Base-by-base conservation (phyloP, 495 filamentous ascomycete genomes). In the Aspergillus haitiensis region DNA sequence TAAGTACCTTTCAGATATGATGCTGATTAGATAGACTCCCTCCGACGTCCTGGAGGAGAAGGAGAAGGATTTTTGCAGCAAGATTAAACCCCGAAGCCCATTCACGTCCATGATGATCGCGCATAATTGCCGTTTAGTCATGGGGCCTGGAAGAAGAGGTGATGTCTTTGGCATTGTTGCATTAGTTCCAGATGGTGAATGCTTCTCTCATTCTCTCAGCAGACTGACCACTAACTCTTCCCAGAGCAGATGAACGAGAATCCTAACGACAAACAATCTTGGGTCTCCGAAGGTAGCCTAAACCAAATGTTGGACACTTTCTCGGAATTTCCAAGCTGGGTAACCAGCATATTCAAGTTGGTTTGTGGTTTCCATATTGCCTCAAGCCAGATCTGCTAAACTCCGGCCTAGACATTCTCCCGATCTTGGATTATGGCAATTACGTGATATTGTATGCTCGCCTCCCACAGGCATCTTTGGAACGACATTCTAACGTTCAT, bases 241-340 rank as follows among this genome's bases (percentile, higher is more conserved):
- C 45, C 27, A 70, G 67, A 67, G 3, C 60, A 62, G 53, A 65
- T 70, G 65, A 67, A 64, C 15, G 67, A 70, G 54, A 61, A 70
- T 11, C 60, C 67, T 0, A 54, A 60, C 6, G 52, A 47, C 31
- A 65, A 61, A 34, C 58, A 67, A 33, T 67, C 62, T 2, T 65
- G 63, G 63, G 47, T 52, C 3, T 39, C 69, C 2, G 59, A 64
- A 15, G 77, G 73, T 7, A 58, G 69, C 15, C 52, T 65, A 7
- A 51, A 70, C 1, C 74, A 75, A 48, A 74, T 79, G 64, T 16
- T 77, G 11, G 58, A 71, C 9, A 70, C 72, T 0, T 81, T 78
- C 47, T 53, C 66, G 0, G 72, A 76, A 32, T 79, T 73, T 48
- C 70, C 74, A 1, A 15, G 47, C 0, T 75, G 71, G 66, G 45